phyloP scores from a whole-genome alignment of 306 rosid species.

The Pterocarpus santalinus region DNA sequence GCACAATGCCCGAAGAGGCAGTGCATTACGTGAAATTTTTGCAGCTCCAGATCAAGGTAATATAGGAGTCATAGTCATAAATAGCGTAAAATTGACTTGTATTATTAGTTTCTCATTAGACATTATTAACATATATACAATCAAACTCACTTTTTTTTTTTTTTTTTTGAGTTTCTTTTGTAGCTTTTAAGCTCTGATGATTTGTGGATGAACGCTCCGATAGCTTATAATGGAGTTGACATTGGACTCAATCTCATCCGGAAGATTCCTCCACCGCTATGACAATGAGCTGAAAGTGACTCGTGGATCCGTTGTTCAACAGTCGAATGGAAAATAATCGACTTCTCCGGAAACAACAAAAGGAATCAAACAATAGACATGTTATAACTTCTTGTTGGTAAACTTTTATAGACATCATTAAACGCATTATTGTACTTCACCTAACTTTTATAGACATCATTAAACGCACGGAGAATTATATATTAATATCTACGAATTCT shows the following conservation, averaged over 20 bases:
- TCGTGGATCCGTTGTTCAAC: neutral
- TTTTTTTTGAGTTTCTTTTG: neutral
- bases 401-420: too few species aligned
- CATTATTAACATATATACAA: neutral
- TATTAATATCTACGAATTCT: too few species aligned
- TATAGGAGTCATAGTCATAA: conserved; percentile 1
- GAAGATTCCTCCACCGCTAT: neutral
- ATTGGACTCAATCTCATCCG: conserved; percentile 57
- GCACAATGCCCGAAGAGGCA: conserved; percentile 92
- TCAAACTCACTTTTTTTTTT: neutral
- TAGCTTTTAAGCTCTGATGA: conserved; percentile 86
- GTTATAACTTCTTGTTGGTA: too few species aligned
- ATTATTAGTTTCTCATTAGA: neutral
- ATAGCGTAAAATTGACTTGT: neutral
- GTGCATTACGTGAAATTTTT: conserved; percentile 79
- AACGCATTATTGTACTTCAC: too few species aligned
- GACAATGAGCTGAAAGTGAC: neutral
- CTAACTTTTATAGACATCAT: too few species aligned
- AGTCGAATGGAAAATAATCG: neutral
- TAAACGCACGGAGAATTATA: too few species aligned
- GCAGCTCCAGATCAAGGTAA: conserved; percentile 85
- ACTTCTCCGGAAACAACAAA: too few species aligned
- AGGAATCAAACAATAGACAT: too few species aligned
- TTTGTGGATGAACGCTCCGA: conserved; percentile 75
- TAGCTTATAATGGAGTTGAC: conserved; percentile 80